These are phyloP conservation scores for Sclerotinia subarctica DNA, from an alignment of 2,329 filamentous ascomycete species.

Conservation along the genomic window DNA sequence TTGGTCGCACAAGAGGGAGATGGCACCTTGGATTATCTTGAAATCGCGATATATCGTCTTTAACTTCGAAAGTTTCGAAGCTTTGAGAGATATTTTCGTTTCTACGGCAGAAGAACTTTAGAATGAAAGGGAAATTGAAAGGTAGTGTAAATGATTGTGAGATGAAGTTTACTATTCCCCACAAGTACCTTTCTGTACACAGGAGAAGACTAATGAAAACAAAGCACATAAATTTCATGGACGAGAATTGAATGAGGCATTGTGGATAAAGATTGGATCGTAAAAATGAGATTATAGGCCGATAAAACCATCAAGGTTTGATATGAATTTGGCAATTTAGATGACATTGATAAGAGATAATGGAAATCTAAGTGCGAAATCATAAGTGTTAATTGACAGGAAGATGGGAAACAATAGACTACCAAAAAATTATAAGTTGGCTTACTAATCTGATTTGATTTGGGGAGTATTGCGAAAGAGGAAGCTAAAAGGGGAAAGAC, in stretches of 20 bases:
- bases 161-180: background rate
- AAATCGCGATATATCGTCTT: background rate
- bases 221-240: background rate
- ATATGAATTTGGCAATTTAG: no score
- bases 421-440: background rate
- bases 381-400: no score
- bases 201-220: background rate
- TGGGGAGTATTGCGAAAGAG: no score
- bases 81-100: background rate
- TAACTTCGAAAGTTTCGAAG: background rate
- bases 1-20: no score
- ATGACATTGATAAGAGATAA: background rate
- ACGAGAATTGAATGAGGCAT: background rate
- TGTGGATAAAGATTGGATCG: background rate
- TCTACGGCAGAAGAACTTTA: background rate
- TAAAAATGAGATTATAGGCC: no score
- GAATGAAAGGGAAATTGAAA: background rate
- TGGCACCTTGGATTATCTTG: background rate
- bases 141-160: background rate
- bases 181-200: background rate
- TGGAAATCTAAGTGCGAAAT: background rate
- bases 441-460: background rate
- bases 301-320: no score
- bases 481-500: background rate
- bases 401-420: no score